These are phyloP conservation scores for Torulaspora gathmanii DNA, from an alignment of 805 yeast genomes.

Conservation along the genomic window DNA sequence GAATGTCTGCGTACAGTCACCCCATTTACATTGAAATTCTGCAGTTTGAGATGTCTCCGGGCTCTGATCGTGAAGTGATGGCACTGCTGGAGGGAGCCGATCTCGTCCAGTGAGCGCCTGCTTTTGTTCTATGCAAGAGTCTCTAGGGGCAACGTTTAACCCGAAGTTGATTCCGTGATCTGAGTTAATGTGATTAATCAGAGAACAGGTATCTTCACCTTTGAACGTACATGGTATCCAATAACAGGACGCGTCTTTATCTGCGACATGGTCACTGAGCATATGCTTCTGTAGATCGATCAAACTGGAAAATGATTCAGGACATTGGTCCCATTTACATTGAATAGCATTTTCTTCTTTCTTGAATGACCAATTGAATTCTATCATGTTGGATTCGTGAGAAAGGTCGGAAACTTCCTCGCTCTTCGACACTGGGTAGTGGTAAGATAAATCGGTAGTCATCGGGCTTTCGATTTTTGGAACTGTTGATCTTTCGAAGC, in stretches of 20 bases:
- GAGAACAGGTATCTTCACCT: slow-evolving; percentile 46
- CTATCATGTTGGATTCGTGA: slow-evolving; percentile 25
- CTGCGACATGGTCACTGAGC: slow-evolving; percentile 43
- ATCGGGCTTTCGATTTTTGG: slow-evolving; percentile 4
- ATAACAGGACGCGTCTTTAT: slow-evolving; percentile 46
- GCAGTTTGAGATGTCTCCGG: neutral
- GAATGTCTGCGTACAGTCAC: slow-evolving; percentile 49
- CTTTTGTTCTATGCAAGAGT: slow-evolving; percentile 16
- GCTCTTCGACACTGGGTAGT: slow-evolving; percentile 5
- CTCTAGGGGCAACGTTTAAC: slow-evolving; percentile 24
- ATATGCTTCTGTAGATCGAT: slow-evolving; percentile 49
- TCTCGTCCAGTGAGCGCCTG: slow-evolving; percentile 7
- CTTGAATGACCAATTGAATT: slow-evolving; percentile 43
- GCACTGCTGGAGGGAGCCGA: neutral
- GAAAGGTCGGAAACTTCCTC: neutral
- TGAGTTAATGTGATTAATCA: slow-evolving; percentile 56
- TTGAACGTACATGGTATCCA: slow-evolving; percentile 70
- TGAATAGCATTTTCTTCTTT: slow-evolving; percentile 28
- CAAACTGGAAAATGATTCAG: slow-evolving; percentile 38
- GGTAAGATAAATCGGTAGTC: slow-evolving; percentile 4
- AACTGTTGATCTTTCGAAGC: slow-evolving; percentile 10
- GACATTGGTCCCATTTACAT: slow-evolving; percentile 72
- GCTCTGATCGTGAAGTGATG: neutral
- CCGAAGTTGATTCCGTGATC: slow-evolving; percentile 41
- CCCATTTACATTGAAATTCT: slow-evolving; percentile 28